These are phyloP conservation scores for Polygonum maritimum DNA, from an alignment of 148 eudicot genomes.

Conservation along the genomic window DNA sequence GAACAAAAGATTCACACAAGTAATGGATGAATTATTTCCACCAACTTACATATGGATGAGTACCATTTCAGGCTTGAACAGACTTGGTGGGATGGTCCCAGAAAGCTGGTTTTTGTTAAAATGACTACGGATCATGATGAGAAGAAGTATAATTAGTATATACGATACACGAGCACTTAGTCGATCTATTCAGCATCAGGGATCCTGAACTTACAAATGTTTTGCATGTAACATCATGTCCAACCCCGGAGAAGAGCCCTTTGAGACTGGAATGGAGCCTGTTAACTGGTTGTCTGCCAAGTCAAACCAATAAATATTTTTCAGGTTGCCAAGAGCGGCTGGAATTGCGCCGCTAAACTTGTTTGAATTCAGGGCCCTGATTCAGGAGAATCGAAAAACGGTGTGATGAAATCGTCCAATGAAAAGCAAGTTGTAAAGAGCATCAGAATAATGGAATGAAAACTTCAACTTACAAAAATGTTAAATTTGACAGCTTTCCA, in stretches of 20 bases:
- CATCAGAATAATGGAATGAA: neutral
- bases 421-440: neutral
- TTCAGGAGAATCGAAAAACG: neutral
- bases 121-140: conserved; percentile 42
- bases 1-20: neutral
- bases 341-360: conserved; percentile 77
- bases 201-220: conserved; percentile 60
- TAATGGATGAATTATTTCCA: neutral
- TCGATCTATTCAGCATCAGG: neutral
- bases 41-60: conserved; percentile 71
- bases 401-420: neutral
- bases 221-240: conserved; percentile 61
- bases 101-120: conserved; percentile 85
- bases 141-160: neutral
- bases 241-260: conserved; percentile 43
- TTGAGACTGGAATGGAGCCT: conserved; percentile 74
- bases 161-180: neutral
- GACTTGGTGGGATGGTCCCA: conserved; percentile 53
- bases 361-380: conserved; percentile 81
- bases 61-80: conserved; percentile 67
- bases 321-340: conserved; percentile 61
- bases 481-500: conserved; percentile 56
- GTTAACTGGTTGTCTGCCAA: conserved; percentile 71
- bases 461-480: conserved; percentile 49
- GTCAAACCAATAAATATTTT: conserved; percentile 84